Evolutionary conservation across 1,139 yeast genomes (phyloP).

Genomic region (Yamadazyma siamensis): DNA sequence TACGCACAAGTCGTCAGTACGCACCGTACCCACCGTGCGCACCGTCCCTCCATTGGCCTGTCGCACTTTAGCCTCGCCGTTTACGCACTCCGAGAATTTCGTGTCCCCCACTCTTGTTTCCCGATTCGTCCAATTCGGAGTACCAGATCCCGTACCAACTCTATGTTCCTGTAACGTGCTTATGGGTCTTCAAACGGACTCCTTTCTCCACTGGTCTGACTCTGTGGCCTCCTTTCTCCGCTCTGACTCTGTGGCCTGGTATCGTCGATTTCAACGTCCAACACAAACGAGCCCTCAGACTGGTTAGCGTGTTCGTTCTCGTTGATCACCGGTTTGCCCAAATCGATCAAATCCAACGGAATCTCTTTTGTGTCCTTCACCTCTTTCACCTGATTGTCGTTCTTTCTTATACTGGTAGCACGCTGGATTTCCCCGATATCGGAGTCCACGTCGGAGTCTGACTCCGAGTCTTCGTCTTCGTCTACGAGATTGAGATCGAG

Average conservation of each 20-base stretch:
- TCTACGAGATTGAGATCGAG: slow-evolving; percentile 13
- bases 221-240: slow-evolving; percentile 19
- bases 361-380: slow-evolving; percentile 7
- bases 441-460: slow-evolving; percentile 45
- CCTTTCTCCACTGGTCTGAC: slow-evolving; percentile 18
- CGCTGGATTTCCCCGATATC: slow-evolving; percentile 47
- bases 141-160: slow-evolving; percentile 1
- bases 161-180: neutral
- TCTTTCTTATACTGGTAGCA: slow-evolving; percentile 37
- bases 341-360: slow-evolving; percentile 13
- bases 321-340: slow-evolving; percentile 12
- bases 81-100: too few relatives aligned
- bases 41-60: too few relatives aligned
- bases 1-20: too few relatives aligned
- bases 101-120: too few relatives aligned
- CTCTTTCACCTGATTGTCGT: slow-evolving; percentile 8
- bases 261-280: slow-evolving; percentile 34
- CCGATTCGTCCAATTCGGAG: slow-evolving; percentile 2
- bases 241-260: slow-evolving; percentile 15
- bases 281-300: slow-evolving; percentile 29
- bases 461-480: slow-evolving; percentile 11
- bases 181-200: slow-evolving; percentile 32
- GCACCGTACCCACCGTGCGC: too few relatives aligned
- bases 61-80: too few relatives aligned
- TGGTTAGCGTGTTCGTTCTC: slow-evolving; percentile 4